Evolutionary conservation across 2,329 filamentous ascomycete species (phyloP).

Genomic region (Neonectria punicea): DNA sequence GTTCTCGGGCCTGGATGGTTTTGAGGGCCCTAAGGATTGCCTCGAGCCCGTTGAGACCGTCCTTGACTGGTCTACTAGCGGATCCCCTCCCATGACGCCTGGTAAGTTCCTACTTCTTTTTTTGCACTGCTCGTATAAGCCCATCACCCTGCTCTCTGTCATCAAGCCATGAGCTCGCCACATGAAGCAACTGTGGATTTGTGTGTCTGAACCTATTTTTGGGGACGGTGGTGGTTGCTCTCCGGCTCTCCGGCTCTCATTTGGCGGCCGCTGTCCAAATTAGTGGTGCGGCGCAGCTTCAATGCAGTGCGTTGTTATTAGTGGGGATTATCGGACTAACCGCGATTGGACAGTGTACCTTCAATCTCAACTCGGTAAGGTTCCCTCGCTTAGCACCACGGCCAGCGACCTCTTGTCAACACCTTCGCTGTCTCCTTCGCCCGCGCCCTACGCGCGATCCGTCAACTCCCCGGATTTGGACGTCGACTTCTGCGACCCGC

Average conservation of each 20-base stretch:
- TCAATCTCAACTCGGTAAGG: slow-evolving; percentile 56
- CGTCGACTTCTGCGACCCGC: slow-evolving; percentile 90
- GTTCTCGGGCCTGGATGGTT: slow-evolving; percentile 77
- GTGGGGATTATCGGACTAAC: slow-evolving; percentile 51
- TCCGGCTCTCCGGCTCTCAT: slow-evolving; percentile 17
- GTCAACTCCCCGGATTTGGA: slow-evolving; percentile 73
- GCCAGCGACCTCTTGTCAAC: slow-evolving; percentile 78
- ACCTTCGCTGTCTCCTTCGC: slow-evolving; percentile 87
- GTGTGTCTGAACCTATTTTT: slow-evolving; percentile 36
- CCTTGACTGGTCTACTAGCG: slow-evolving; percentile 79
- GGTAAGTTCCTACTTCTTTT: slow-evolving; percentile 68
- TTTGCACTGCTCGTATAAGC: background rate
- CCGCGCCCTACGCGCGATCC: slow-evolving; percentile 79
- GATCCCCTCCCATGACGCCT: slow-evolving; percentile 90
- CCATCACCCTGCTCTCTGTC: background rate
- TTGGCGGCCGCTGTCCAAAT: slow-evolving; percentile 35
- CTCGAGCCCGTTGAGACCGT: slow-evolving; percentile 79
- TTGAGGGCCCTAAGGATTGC: slow-evolving; percentile 73
- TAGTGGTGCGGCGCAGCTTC: slow-evolving; percentile 30
- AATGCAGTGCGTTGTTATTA: slow-evolving; percentile 36
- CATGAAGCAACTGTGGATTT: background rate
- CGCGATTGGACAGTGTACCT: slow-evolving; percentile 58
- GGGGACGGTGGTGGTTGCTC: slow-evolving; percentile 23
- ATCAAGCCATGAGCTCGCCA: slow-evolving; percentile 13
- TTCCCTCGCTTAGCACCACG: slow-evolving; percentile 71